Base-by-base conservation (phyloP, 306 rosid species). In the Arachis stenosperma region DNA sequence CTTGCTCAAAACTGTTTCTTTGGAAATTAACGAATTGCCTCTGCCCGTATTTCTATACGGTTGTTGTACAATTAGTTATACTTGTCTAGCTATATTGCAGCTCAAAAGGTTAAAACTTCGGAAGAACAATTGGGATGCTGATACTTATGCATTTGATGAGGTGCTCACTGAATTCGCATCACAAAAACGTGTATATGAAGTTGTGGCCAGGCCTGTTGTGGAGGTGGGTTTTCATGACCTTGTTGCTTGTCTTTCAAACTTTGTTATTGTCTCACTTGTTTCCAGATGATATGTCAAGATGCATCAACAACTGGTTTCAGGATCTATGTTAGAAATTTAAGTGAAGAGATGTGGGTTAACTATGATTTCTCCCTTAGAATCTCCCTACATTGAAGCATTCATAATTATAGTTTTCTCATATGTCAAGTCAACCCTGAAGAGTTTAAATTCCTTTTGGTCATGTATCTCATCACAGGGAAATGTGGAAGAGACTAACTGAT, bases 81-180 rank as follows among this genome's bases (percentile, higher is more conserved):
- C 22, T 78, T 51, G 30, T 67, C 52, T 75, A 40, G 54, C 51
- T 84, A 62, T 78, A 11, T 81, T 75, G 85, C 88, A 95, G 99
- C 96, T 95, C 73, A 95, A 95, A 81, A 88, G 98, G 86, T 87
- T 95, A 79, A 95, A 95, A 74, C 92, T 95, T 67, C 88, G 97
- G 79, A 95, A 90, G 83, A 90, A 91, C 88, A 95, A 95, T 75
- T 95, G 99, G 99, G 98, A 95, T 81, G 84, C 92, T n/a, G 99
- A 95, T 78, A 91, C 99, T 48, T 95, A 84, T 68, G 92, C 91
- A 84, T 95, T 95, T 50, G 99, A 95, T 76, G 99, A 95, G 86
- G 96, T 95, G 61, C 98, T 95, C 47, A 95, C 98, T 7, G 99
- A 95, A 79, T 92, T 95, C 74, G 89, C 99, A 61, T 95, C 99